Base-by-base conservation (phyloP, 306 rosid species). In the Ceratonia siliqua region DNA sequence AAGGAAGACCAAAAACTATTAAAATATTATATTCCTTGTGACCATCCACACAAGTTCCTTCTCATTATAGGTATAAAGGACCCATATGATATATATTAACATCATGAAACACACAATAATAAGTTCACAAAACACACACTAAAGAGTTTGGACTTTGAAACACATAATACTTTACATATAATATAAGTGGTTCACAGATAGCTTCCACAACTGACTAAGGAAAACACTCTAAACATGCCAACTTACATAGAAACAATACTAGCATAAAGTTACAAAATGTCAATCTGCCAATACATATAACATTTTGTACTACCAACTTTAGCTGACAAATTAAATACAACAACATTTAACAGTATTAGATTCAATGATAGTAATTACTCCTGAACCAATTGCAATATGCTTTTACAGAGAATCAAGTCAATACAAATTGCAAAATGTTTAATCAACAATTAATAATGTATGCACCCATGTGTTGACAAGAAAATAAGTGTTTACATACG, bases 401-500 rank as follows among this genome's bases (percentile, higher is more conserved):
- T 39, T 32, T 28, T n/a, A 52, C 52, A 71, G 35, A 58, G 15
- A 53, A 70, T 41, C 28, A 30, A 64, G 20, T 54, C 64, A 61
- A 65, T 21, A 75, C 17, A 55, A 59, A 36, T 41, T 9, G 9
- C 6, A 3, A 20, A 48, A 3, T 25, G 0, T 49, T 52, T 56
- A 63, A 72, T 68, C 58, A 63, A 27, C 25, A 62, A 24, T 15
- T 36, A 30, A 58, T 30, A 73, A 38, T 13, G 15, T 10, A 58
- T 36, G 45, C 62, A 46, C 32, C 8, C 22, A 48, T 11, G 64
- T 17, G 27, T 35, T 63, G 18, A 17, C n/a, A 56, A 48, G 75
- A 75, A 49, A 71, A 76, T 33, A 36, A 20, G 48, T 33, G 57
- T 62, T 72, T 2, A 48, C 91, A 72, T 89, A 94, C 99, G 89